These are phyloP conservation scores for Fusarium vanettenii DNA, from an alignment of 2,329 filamentous ascomycete genomes.

Conservation along the genomic window DNA sequence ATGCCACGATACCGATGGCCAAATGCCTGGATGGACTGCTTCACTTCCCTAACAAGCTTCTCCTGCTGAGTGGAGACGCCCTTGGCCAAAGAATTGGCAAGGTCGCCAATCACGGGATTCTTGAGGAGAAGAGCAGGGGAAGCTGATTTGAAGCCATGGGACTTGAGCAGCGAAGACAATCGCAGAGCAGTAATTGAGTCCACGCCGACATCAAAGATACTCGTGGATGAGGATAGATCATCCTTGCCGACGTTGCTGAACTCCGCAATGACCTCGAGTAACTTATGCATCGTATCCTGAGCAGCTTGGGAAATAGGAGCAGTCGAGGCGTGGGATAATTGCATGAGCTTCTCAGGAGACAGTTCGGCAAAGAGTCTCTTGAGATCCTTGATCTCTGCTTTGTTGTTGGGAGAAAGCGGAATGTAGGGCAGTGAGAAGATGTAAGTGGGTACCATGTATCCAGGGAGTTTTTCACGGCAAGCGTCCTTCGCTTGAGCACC, in stretches of 20 bases:
- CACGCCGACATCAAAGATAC: conserved; percentile 86
- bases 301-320: conserved; percentile 45
- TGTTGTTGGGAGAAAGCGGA: conserved; percentile 90
- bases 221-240: conserved; percentile 66
- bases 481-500: conserved; percentile 64
- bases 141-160: conserved; percentile 68
- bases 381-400: conserved; percentile 80
- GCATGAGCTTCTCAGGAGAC: conserved; percentile 70
- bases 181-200: conserved; percentile 88
- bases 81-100: conserved; percentile 54
- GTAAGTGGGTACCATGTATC: conserved; percentile 93
- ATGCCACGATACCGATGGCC: conserved; percentile 68
- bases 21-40: conserved; percentile 72
- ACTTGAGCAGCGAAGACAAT: conserved; percentile 73
- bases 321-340: conserved; percentile 54
- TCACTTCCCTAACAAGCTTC: conserved; percentile 57
- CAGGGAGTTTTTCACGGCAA: conserved; percentile 78
- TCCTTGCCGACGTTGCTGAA: conserved; percentile 60
- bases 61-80: conserved; percentile 13
- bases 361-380: conserved; percentile 73
- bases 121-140: conserved; percentile 76
- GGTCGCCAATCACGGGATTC: conserved; percentile 62
- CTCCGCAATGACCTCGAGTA: conserved; percentile 66
- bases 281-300: conserved; percentile 53
- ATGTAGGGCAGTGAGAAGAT: conserved; percentile 78